Evolutionary conservation across 2,329 filamentous ascomycete species (phyloP).

Genomic region (Talaromyces pinophilus): DNA sequence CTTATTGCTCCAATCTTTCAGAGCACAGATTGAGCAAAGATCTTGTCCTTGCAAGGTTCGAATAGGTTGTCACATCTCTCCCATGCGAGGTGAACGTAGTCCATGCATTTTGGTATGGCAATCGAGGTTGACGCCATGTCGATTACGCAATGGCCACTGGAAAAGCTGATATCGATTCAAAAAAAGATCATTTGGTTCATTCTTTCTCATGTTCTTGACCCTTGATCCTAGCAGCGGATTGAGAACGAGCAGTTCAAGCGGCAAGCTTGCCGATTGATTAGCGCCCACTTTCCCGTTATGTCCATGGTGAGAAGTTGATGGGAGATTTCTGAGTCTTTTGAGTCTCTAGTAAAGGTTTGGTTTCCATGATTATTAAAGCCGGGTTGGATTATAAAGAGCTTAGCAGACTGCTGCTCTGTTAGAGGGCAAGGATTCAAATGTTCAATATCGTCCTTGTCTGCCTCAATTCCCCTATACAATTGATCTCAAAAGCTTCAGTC

Average conservation of each 20-base stretch:
- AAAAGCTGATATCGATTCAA: too few species aligned
- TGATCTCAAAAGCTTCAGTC: background rate
- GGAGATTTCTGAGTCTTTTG: background rate
- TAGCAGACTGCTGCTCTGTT: background rate
- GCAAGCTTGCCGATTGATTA: background rate
- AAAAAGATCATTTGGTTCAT: too few species aligned
- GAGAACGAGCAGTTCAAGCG: too few species aligned
- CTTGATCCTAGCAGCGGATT: too few species aligned
- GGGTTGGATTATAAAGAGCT: background rate
- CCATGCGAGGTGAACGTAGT: conserved; percentile 1
- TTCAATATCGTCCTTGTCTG: background rate
- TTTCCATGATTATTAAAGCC: background rate
- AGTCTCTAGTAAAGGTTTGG: background rate
- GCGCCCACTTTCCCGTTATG: background rate
- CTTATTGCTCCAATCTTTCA: background rate
- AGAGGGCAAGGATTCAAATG: background rate
- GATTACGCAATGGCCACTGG: background rate
- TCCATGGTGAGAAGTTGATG: background rate
- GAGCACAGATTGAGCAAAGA: background rate
- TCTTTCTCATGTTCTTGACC: too few species aligned
- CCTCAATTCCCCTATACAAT: background rate
- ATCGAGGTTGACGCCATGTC: background rate
- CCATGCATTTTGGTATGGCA: background rate
- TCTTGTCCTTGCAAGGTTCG: background rate
- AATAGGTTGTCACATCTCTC: background rate